phyloP scores from a whole-genome alignment of 768 basidiomycete genomes.

The Lactarius pseudohatsudake region DNA sequence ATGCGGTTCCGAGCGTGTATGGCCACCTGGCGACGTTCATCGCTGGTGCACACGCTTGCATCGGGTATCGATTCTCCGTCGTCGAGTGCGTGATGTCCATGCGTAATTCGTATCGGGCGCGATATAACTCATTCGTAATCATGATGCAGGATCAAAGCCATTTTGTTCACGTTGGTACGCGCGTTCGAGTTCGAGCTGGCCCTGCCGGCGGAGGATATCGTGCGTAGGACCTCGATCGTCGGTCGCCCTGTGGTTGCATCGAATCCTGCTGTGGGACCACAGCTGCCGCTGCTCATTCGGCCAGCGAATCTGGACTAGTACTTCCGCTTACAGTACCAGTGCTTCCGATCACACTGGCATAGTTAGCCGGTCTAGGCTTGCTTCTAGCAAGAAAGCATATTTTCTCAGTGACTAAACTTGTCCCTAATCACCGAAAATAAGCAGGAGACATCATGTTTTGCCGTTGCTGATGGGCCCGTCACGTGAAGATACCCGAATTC shows the following conservation, averaged over 20 bases:
- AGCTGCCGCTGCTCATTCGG: constrained; percentile 26
- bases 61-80: constrained; percentile 35
- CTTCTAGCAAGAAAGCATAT: no score
- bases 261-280: constrained; percentile 20
- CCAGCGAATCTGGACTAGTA: constrained; percentile 12
- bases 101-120: neutral
- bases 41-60: constrained; percentile 35
- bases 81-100: constrained; percentile 29
- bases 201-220: constrained; percentile 24
- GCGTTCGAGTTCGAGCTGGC: constrained; percentile 30
- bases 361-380: no score
- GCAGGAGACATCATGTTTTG: no score
- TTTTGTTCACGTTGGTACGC: constrained; percentile 31
- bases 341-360: no score
- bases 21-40: constrained; percentile 34
- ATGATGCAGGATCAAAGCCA: constrained; percentile 31
- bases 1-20: constrained; percentile 24
- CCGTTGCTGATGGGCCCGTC: no score
- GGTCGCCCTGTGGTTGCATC: constrained; percentile 23
- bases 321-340: no score
- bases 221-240: constrained; percentile 19
- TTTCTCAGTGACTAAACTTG: no score
- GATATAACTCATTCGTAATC: neutral
- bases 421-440: no score
- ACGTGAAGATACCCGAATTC: no score